phyloP scores from a whole-genome alignment of 768 basidiomycete genomes.

The Cyathus striatus region DNA sequence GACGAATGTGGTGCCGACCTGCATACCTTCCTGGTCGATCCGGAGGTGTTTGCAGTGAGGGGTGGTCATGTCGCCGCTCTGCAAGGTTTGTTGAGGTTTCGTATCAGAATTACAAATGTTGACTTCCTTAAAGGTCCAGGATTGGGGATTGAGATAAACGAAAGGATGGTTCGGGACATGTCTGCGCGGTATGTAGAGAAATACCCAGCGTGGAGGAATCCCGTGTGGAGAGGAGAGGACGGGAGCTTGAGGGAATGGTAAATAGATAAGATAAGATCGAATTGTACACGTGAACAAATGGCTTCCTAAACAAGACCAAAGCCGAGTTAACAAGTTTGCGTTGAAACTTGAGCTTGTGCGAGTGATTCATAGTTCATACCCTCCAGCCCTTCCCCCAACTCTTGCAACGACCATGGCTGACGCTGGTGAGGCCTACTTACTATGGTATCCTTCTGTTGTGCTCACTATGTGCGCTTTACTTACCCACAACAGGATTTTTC shows the following conservation, averaged over 20 bases:
- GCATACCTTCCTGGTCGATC: slow-evolving; percentile 51
- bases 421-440: slow-evolving; percentile 37
- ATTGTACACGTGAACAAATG: neutral
- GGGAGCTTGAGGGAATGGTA: slow-evolving; percentile 54
- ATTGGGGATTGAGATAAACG: slow-evolving; percentile 59
- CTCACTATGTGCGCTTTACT: slow-evolving; percentile 8
- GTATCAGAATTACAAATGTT: slow-evolving; percentile 1
- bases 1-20: slow-evolving; percentile 39
- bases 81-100: slow-evolving; percentile 21
- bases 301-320: too few relatives aligned
- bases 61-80: slow-evolving; percentile 46
- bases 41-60: slow-evolving; percentile 46
- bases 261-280: slow-evolving; percentile 1
- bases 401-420: slow-evolving; percentile 43
- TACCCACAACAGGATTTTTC: slow-evolving; percentile 61
- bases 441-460: slow-evolving; percentile 17
- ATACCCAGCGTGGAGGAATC: slow-evolving; percentile 47
- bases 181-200: slow-evolving; percentile 27
- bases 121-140: slow-evolving; percentile 37
- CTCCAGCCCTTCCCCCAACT: too few relatives aligned
- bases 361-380: too few relatives aligned
- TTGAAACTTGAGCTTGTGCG: too few relatives aligned
- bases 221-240: slow-evolving; percentile 51
- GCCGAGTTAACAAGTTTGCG: too few relatives aligned
- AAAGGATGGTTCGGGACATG: slow-evolving; percentile 38